phyloP scores from a whole-genome alignment of 768 basidiomycete species.

The Sutorius australiensis region DNA sequence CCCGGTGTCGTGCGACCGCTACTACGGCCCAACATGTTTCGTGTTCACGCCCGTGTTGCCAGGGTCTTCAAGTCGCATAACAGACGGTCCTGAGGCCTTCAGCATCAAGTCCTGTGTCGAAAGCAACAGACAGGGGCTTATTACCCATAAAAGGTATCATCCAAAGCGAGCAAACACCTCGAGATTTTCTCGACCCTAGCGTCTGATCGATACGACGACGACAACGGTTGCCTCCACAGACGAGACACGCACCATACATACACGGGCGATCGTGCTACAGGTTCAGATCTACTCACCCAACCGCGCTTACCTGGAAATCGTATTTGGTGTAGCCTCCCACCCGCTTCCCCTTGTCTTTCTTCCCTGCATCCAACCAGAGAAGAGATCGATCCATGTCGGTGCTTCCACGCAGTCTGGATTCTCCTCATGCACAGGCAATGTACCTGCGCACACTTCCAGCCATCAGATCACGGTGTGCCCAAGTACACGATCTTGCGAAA shows the following conservation, averaged over 20 bases:
- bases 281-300: not conserved
- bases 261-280: not conserved
- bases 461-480: conserved; percentile 81
- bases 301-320: not conserved
- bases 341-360: not conserved
- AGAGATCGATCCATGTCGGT: conserved; percentile 5
- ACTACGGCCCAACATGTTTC: not conserved
- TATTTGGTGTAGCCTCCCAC: conserved; percentile 3
- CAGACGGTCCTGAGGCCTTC: not conserved
- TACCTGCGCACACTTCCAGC: conserved; percentile 85
- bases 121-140: conserved; percentile 1
- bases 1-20: not conserved
- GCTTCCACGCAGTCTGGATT: conserved; percentile 6
- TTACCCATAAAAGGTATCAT: conserved; percentile 2
- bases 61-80: not conserved
- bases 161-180: not conserved
- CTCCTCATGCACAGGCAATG: conserved; percentile 34
- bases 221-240: not conserved
- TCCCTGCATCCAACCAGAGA: not conserved
- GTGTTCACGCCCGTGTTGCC: not conserved
- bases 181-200: not conserved
- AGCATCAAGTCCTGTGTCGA: no score
- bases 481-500: conserved; percentile 75
- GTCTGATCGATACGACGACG: not conserved
- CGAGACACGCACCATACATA: not conserved